Evolutionary conservation across 768 basidiomycete species (phyloP).

Genomic region (Pisolithus marmoratus): DNA sequence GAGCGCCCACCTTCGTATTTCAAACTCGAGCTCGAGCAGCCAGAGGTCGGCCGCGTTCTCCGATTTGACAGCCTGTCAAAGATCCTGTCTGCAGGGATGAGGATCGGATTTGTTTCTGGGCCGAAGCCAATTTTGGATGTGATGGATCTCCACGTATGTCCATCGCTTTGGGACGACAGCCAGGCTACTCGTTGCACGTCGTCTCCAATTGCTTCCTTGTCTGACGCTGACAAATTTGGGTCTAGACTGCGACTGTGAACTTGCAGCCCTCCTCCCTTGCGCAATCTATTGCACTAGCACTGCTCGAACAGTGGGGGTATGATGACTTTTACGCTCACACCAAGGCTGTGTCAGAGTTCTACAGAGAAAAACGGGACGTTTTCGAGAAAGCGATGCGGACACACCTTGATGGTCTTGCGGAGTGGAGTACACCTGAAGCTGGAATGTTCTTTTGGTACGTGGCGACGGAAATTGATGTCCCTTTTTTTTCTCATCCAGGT

Average conservation of each 20-base stretch:
- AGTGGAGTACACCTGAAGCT: slow-evolving; percentile 66
- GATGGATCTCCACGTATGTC: slow-evolving; percentile 65
- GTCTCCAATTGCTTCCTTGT: background rate
- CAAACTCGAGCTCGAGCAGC: slow-evolving; percentile 62
- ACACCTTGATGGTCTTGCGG: slow-evolving; percentile 72
- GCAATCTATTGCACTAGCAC: slow-evolving; percentile 53
- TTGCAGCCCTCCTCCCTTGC: slow-evolving; percentile 61
- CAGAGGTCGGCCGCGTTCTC: slow-evolving; percentile 70
- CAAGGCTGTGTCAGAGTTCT: slow-evolving; percentile 63
- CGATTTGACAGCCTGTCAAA: slow-evolving; percentile 91
- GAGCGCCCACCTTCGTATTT: slow-evolving; percentile 77
- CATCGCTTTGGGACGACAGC: slow-evolving; percentile 1
- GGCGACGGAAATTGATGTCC: slow-evolving; percentile 8
- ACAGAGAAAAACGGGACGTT: slow-evolving; percentile 64
- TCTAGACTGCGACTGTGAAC: slow-evolving; percentile 60
- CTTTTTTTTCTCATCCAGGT: background rate
- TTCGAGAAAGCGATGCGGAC: slow-evolving; percentile 73
- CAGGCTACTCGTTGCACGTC: background rate
- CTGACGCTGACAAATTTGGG: background rate
- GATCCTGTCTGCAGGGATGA: slow-evolving; percentile 69
- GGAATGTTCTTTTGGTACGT: slow-evolving; percentile 89
- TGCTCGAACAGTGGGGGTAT: slow-evolving; percentile 70
- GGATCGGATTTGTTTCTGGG: slow-evolving; percentile 77
- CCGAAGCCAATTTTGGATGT: slow-evolving; percentile 61
- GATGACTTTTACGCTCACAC: slow-evolving; percentile 70